Evolutionary conservation across 805 yeast genomes (phyloP).

Genomic region (Metschnikowia bowlesiae): DNA sequence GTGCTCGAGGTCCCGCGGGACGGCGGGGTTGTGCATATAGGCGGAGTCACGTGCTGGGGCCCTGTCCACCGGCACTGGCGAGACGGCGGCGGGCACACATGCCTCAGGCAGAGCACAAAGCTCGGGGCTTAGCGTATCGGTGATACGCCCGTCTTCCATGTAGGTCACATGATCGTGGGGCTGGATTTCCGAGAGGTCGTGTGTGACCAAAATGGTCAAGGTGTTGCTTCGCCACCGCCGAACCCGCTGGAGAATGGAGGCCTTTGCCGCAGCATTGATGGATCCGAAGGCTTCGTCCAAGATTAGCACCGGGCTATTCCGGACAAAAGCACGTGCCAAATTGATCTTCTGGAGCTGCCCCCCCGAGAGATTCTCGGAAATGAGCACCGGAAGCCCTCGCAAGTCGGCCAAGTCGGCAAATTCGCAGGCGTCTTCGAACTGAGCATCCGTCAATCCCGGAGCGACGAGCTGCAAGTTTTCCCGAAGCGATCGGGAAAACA

Average conservation of each 20-base stretch:
- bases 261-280: conserved; percentile 53
- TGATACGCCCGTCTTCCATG: conserved; percentile 34
- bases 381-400: conserved; percentile 31
- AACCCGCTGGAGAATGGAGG: conserved; percentile 45
- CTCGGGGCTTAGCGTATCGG: too few species aligned
- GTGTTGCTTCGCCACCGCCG: conserved; percentile 57
- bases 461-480: conserved; percentile 14
- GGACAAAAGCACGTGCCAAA: conserved; percentile 73
- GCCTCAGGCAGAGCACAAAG: too few species aligned
- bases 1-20: not conserved
- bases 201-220: conserved; percentile 81
- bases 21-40: not conserved
- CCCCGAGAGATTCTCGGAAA: conserved; percentile 60
- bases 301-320: conserved; percentile 70
- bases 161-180: conserved; percentile 54
- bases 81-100: not conserved
- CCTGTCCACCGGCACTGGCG: not conserved
- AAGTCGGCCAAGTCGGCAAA: conserved; percentile 52
- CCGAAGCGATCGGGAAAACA: conserved; percentile 40
- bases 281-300: conserved; percentile 88
- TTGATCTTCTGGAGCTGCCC: conserved; percentile 88
- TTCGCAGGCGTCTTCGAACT: conserved; percentile 40
- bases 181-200: conserved; percentile 58
- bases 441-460: conserved; percentile 9
- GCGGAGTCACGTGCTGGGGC: not conserved